Percentiles rank a stretch among this genome's conserved stretches.
These are phyloP conservation scores for Coemansia sp. DNA, from an alignment of 192 early-diverging fungal species.

Conservation along the genomic window DNA sequence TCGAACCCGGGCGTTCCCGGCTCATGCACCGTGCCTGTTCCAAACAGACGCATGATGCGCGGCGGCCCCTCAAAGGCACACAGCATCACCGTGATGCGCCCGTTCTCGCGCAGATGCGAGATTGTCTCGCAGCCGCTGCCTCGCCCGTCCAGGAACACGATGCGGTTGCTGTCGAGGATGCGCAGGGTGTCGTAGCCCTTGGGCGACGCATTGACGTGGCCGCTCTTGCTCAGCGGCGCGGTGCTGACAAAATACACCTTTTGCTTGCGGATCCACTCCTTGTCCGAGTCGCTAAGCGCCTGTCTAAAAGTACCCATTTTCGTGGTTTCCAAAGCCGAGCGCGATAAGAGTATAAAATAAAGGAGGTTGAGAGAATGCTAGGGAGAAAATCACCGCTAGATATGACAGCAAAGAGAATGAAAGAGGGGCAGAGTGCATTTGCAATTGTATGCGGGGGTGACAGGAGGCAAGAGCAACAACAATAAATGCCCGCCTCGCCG, in stretches of 20 bases:
- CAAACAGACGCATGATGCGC: constrained; percentile 61
- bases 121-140: constrained; percentile 60
- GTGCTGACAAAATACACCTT: constrained; percentile 60
- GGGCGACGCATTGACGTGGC: constrained; percentile 60
- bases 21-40: constrained; percentile 54
- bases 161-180: constrained; percentile 43
- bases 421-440: too few species aligned
- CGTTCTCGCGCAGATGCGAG: constrained; percentile 63
- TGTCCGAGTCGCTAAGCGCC: constrained; percentile 43
- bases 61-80: constrained; percentile 64
- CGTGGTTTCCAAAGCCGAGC: not conserved
- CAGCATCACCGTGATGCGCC: constrained; percentile 64
- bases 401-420: too few species aligned
- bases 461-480: too few species aligned
- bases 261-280: constrained; percentile 57
- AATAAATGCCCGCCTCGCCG: too few species aligned
- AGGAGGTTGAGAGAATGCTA: not conserved
- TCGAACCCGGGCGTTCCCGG: constrained; percentile 52
- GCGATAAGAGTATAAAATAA: not conserved
- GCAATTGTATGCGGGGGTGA: too few species aligned
- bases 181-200: constrained; percentile 60
- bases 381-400: too few species aligned
- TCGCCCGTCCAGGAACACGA: constrained; percentile 39
- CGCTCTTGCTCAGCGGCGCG: constrained; percentile 52
- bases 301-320: constrained; percentile 55